Conservation (phyloP, 805 yeast genomes). For the Myxozyma vanderwaltii region DNA sequence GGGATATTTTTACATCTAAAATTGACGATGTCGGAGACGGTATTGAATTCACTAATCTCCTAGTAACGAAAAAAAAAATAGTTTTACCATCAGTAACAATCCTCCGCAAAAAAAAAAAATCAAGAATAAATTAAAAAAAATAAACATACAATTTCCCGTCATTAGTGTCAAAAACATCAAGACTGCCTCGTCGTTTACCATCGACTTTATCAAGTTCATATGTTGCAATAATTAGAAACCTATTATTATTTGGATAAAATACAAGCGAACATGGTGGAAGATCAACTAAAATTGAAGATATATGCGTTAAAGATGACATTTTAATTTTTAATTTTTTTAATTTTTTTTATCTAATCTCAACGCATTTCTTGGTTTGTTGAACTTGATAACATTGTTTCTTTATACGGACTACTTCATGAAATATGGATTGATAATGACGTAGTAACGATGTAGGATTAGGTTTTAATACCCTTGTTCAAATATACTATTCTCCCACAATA, state of each 20-base stretch:
- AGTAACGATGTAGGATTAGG: background rate
- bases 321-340: too few species aligned
- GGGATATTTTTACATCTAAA: constrained; percentile 72
- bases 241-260: constrained; percentile 54
- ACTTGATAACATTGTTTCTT: too few species aligned
- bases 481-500: too few species aligned
- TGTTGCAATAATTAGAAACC: constrained; percentile 69
- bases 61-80: background rate
- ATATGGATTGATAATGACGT: constrained; percentile 1
- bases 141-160: constrained; percentile 28
- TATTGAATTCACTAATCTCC: constrained; percentile 16
- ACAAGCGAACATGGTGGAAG: constrained; percentile 85
- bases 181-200: constrained; percentile 64
- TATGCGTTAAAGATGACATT: constrained; percentile 3
- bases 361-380: too few species aligned
- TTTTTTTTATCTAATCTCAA: too few species aligned
- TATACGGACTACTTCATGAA: too few species aligned
- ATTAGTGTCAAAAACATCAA: constrained; percentile 49
- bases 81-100: too few species aligned
- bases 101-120: background rate
- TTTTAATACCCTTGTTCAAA: too few species aligned
- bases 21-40: constrained; percentile 51
- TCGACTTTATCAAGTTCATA: constrained; percentile 63
- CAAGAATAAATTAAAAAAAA: background rate
- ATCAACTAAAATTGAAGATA: constrained; percentile 42